These are phyloP conservation scores for Aureobasidium sp. DNA, from an alignment of 2,329 filamentous ascomycete species.

Conservation along the genomic window DNA sequence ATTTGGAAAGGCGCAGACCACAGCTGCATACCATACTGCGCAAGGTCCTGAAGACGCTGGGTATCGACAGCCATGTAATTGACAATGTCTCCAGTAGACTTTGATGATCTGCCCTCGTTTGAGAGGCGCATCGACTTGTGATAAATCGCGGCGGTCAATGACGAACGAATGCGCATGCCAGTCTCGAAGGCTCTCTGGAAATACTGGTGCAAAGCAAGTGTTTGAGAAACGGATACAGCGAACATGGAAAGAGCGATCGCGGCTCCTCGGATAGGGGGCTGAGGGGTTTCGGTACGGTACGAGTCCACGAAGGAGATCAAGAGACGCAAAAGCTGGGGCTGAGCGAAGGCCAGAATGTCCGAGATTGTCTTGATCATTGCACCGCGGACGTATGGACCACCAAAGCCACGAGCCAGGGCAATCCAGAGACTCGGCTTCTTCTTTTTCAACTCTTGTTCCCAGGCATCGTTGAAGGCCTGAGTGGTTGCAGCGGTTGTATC, in stretches of 20 bases:
- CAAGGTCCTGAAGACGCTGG: constrained; percentile 86
- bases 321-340: constrained; percentile 79
- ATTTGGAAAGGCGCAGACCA: constrained; percentile 99
- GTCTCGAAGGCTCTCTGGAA: constrained; percentile 93
- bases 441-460: constrained; percentile 65
- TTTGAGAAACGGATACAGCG: constrained; percentile 73
- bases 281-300: constrained; percentile 53
- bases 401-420: constrained; percentile 74
- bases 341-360: constrained; percentile 75
- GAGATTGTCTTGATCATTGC: constrained; percentile 83
- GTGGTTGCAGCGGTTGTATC: constrained; percentile 74
- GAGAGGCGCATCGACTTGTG: constrained; percentile 82
- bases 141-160: constrained; percentile 84
- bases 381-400: constrained; percentile 71
- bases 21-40: constrained; percentile 88
- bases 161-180: constrained; percentile 92
- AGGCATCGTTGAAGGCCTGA: constrained; percentile 60
- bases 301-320: constrained; percentile 80
- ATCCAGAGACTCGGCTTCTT: constrained; percentile 76
- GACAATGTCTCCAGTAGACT: constrained; percentile 95
- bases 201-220: constrained; percentile 88
- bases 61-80: constrained; percentile 99
- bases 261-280: constrained; percentile 75
- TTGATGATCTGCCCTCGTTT: constrained; percentile 80
- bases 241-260: constrained; percentile 93